Percentiles rank a stretch among this genome's conserved stretches.
These are phyloP conservation scores for Ceratopteris richardii DNA, from an alignment of 75 land plant species.

Conservation along the genomic window DNA sequence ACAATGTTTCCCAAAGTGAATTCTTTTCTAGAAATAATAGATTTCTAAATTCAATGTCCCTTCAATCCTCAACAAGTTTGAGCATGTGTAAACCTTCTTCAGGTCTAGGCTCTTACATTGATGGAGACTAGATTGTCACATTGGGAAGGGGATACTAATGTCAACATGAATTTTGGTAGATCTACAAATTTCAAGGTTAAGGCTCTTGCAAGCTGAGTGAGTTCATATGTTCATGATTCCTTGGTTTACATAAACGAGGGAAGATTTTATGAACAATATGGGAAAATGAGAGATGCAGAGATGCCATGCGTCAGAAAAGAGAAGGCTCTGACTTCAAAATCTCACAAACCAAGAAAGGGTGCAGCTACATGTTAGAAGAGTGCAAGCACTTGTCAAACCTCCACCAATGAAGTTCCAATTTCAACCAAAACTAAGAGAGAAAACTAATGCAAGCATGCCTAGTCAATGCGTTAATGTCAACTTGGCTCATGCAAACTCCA, in stretches of 20 bases:
- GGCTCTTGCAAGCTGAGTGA: conserved; percentile 13
- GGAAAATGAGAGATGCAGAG: conserved; percentile 28
- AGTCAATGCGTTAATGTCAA: not conserved
- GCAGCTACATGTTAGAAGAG: not conserved
- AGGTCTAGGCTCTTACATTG: too few relatives aligned
- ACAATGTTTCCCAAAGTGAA: too few relatives aligned
- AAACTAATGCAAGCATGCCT: not conserved
- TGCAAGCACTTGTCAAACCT: not conserved
- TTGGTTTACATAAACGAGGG: not conserved
- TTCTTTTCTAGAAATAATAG: too few relatives aligned
- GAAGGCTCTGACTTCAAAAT: conserved; percentile 5
- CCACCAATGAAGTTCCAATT: not conserved
- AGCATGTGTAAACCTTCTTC: too few relatives aligned
- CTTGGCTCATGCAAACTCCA: conserved; percentile 33
- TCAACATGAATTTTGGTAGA: too few relatives aligned
- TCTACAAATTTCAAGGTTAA: conserved; percentile 1
- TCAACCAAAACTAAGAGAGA: not conserved
- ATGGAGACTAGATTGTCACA: too few relatives aligned
- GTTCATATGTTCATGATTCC: not conserved
- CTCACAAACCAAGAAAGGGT: not conserved
- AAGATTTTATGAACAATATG: conserved; percentile 15
- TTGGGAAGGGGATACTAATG: too few relatives aligned
- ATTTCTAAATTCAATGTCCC: too few relatives aligned
- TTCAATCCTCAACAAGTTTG: too few relatives aligned
- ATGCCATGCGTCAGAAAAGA: conserved; percentile 13